Conservation (phyloP, 139 green algal genomes). For the Volvox africanus region DNA sequence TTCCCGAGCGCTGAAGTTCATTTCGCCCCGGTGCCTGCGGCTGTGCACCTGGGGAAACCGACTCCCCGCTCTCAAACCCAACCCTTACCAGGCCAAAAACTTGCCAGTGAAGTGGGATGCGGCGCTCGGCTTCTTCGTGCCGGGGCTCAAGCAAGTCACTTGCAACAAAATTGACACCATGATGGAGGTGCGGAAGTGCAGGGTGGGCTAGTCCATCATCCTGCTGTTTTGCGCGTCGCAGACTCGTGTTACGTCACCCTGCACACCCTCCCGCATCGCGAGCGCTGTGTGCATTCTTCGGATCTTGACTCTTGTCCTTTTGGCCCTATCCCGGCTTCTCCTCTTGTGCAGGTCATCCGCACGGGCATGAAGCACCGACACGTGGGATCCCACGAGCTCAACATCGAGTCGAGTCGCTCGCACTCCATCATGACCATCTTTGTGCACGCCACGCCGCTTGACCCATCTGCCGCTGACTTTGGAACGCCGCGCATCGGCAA, state of each 20-base stretch:
- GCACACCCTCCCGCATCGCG: background rate
- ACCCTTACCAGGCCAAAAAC: constrained; percentile 60
- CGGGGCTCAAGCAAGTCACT: constrained; percentile 70
- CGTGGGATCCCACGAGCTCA: constrained; percentile 88
- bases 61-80: too few relatives aligned
- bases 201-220: background rate
- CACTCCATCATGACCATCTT: constrained; percentile 92
- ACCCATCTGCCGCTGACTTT: constrained; percentile 64
- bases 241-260: background rate
- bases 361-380: constrained; percentile 81
- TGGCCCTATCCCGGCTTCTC: background rate
- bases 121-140: constrained; percentile 81
- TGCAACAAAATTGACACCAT: constrained; percentile 48
- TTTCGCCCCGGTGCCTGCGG: too few relatives aligned
- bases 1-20: too few relatives aligned
- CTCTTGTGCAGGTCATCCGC: constrained; percentile 70
- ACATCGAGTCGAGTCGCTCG: constrained; percentile 84
- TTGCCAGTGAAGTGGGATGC: constrained; percentile 86
- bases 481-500: constrained; percentile 77
- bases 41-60: too few relatives aligned
- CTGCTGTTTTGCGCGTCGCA: background rate
- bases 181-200: constrained; percentile 46
- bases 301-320: too few relatives aligned
- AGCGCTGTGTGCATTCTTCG: too few relatives aligned
- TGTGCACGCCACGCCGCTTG: constrained; percentile 26